Percentiles rank a stretch among this genome's conserved stretches.
phyloP scores from a whole-genome alignment of 148 eudicot genomes.

The Camellia japonica region DNA sequence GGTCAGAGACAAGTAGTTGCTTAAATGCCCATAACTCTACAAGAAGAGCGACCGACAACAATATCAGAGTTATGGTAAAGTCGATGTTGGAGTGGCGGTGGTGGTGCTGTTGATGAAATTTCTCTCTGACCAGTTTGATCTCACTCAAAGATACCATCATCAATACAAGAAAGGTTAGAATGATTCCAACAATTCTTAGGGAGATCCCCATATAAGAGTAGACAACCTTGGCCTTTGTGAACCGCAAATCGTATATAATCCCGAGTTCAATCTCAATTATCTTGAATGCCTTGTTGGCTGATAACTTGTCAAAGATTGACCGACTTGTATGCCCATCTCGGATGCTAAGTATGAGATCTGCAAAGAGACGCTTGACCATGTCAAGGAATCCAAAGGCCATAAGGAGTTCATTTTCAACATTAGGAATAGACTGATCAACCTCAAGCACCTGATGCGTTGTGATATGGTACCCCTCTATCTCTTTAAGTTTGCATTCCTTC shows the following conservation, averaged over 20 bases:
- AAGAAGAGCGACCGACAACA: neutral
- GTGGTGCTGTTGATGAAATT: neutral
- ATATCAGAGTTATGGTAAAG: neutral
- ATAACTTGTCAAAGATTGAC: no score
- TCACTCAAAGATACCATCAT: neutral
- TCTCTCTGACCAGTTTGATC: neutral
- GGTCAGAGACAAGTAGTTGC: neutral
- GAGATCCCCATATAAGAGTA: no score
- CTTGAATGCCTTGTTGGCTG: no score
- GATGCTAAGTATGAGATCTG: no score
- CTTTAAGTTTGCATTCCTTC: slow-evolving; percentile 1
- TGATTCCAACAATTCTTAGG: no score
- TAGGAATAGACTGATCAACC: neutral
- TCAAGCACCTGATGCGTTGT: neutral
- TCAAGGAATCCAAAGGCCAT: neutral
- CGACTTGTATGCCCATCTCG: no score
- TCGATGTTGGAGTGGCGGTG: neutral
- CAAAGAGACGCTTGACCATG: no score
- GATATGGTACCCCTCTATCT: slow-evolving; percentile 11
- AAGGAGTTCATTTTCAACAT: neutral
- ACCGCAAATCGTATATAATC: no score
- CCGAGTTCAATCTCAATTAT: no score
- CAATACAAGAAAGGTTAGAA: neutral
- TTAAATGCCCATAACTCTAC: neutral
- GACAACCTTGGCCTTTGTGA: no score